Base-by-base conservation (phyloP, 176 grass and related monocot genomes). In the Saccharum spontaneum region DNA sequence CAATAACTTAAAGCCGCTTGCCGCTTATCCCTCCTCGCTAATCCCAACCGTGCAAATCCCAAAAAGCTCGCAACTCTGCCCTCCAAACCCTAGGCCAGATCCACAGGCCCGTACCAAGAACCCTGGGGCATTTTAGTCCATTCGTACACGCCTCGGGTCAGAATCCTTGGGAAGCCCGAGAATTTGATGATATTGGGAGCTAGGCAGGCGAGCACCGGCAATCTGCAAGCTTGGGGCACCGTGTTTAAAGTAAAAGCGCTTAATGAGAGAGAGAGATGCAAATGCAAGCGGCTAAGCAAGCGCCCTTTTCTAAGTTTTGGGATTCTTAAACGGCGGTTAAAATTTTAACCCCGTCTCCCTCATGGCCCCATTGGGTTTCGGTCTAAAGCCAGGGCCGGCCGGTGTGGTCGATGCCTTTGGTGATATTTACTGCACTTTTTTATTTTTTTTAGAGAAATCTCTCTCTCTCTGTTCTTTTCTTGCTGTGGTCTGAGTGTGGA, bases 211-310 rank as follows among this genome's bases (percentile, higher is more conserved):
- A 40, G 75, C 43, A 24, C 43, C 16, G 15, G 64, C 34, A 40
- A 59, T 17, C 59, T 75, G 73, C 80, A 84, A 88, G 26, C 80
- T 84, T 94, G 33, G 97, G 96, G 75, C 78, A 84, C 36, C 83
- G 96, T 90, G 89, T 79, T 83, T 89, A 95, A 95, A 98, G 95
- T 92, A 87, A 93, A 95, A 98, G 85, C 50, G 72, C 22, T 79
- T 82, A 86, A 71, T 75, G 84, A 73, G 84, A 82, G 46, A 78
- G 43, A 61, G 44, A 44, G 49, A 28, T 74, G 71, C 44, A 74
- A 74, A 74, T 74, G 16, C 73, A 69, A 52, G 66, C 57, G n/a
- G 78, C 63, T 69, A 80, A 80, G 70, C 81, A 81, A 93, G 76
- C 91, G 74, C 89, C 69, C 57, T 24, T 80, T 82, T 81, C 93